Evolutionary conservation across 805 yeast genomes (phyloP).

Genomic region (Ogataea pini): DNA sequence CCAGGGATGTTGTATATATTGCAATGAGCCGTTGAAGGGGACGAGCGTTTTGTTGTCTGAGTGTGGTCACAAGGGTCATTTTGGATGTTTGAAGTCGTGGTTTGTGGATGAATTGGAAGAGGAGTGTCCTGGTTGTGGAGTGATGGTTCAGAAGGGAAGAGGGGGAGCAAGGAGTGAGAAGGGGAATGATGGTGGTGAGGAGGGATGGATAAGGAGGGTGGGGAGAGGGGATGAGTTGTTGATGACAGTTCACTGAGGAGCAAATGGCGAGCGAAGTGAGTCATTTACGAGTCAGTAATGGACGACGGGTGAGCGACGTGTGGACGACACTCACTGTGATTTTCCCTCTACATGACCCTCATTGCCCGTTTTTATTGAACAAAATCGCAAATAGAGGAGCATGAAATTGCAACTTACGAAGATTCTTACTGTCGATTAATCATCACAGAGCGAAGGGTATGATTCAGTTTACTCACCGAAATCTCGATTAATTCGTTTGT

Average conservation of each 20-base stretch:
- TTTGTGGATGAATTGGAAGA: slow-evolving; percentile 59
- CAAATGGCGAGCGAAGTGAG: not conserved
- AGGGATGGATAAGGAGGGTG: not conserved
- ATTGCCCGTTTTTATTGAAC: too few relatives aligned
- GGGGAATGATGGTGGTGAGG: not conserved
- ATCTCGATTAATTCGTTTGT: too few relatives aligned
- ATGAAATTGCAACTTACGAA: too few relatives aligned
- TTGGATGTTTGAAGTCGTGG: slow-evolving; percentile 79
- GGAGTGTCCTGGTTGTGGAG: slow-evolving; percentile 83
- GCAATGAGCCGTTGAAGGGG: slow-evolving; percentile 77
- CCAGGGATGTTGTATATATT: slow-evolving; percentile 72
- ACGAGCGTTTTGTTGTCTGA: slow-evolving; percentile 56
- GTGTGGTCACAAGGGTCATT: slow-evolving; percentile 91
- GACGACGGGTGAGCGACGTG: too few relatives aligned
- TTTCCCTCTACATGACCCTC: too few relatives aligned
- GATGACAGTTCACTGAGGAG: not conserved
- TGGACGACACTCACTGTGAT: too few relatives aligned
- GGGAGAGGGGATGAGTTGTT: slow-evolving; percentile 3
- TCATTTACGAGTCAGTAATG: not conserved
- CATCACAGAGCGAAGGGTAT: too few relatives aligned
- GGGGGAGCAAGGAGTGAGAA: not conserved
- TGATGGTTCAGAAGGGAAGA: not conserved
- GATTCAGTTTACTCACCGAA: too few relatives aligned
- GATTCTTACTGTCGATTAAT: too few relatives aligned
- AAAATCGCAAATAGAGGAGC: too few relatives aligned